Conservation (phyloP, 495 filamentous ascomycete genomes). For the Penicillium bovifimosum region DNA sequence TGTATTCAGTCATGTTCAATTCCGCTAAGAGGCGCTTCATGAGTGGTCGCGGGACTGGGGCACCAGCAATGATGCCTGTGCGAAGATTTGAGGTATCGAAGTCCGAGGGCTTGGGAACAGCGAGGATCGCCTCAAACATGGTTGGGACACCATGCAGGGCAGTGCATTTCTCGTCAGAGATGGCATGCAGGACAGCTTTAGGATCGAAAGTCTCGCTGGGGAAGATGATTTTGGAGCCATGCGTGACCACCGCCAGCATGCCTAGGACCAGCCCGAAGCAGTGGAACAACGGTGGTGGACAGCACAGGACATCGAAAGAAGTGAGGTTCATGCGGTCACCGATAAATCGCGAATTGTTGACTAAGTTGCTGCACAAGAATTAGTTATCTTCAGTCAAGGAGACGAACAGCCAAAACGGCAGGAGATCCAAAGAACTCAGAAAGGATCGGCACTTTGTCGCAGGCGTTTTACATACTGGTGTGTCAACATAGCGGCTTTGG, state of each 20-base stretch:
- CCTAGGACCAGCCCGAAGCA: slow-evolving; percentile 71
- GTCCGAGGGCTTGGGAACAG: slow-evolving; percentile 41
- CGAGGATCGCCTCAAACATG: slow-evolving; percentile 64
- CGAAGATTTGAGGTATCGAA: slow-evolving; percentile 48
- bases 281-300: slow-evolving; percentile 67
- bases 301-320: slow-evolving; percentile 59
- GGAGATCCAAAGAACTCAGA: too few relatives aligned
- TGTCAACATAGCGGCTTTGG: slow-evolving; percentile 71
- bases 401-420: background rate
- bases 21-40: slow-evolving; percentile 57
- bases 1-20: slow-evolving; percentile 63
- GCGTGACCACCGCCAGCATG: slow-evolving; percentile 59
- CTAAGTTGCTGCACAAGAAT: slow-evolving; percentile 47
- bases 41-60: slow-evolving; percentile 57
- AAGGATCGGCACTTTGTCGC: background rate
- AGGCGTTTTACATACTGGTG: slow-evolving; percentile 48
- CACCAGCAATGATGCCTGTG: slow-evolving; percentile 65
- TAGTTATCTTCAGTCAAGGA: background rate
- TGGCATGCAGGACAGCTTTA: slow-evolving; percentile 50
- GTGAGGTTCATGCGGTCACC: slow-evolving; percentile 62
- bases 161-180: slow-evolving; percentile 60
- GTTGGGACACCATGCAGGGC: slow-evolving; percentile 67
- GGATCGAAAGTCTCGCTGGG: slow-evolving; percentile 61
- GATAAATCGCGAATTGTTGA: slow-evolving; percentile 67
- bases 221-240: slow-evolving; percentile 62